Evolutionary conservation across 2,329 filamentous ascomycete genomes (phyloP).

Genomic region (Trichoderma brevicompactum): DNA sequence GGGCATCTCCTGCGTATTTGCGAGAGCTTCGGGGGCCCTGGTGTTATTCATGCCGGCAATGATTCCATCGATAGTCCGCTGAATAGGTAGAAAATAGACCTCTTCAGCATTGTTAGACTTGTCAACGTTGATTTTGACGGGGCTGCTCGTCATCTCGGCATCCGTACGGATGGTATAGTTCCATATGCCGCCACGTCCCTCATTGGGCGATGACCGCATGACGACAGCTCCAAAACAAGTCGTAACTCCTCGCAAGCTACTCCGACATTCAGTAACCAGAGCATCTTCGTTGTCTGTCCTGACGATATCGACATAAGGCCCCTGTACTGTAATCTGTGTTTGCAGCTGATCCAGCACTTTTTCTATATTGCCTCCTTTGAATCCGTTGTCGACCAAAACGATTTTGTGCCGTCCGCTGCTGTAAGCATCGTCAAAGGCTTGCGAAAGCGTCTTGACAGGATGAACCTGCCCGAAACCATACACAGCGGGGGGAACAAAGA

Average conservation of each 20-base stretch:
- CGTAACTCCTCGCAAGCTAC: conserved; percentile 67
- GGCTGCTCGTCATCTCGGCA: conserved; percentile 62
- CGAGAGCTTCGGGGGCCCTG: conserved; percentile 44
- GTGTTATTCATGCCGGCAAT: conserved; percentile 63
- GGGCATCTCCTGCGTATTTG: conserved; percentile 64
- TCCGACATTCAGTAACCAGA: conserved; percentile 66
- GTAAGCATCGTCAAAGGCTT: conserved; percentile 63
- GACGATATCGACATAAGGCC: conserved; percentile 59
- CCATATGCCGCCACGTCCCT: conserved; percentile 71
- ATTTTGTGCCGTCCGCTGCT: conserved; percentile 67
- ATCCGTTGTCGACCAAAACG: conserved; percentile 77
- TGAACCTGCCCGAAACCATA: conserved; percentile 71
- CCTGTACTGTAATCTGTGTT: conserved; percentile 57
- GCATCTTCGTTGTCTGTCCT: conserved; percentile 60
- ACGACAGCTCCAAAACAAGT: conserved; percentile 74
- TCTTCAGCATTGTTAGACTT: conserved; percentile 73
- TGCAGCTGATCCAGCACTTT: conserved; percentile 68
- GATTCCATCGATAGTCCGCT: conserved; percentile 74
- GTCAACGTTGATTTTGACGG: conserved; percentile 65
- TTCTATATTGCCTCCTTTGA: conserved; percentile 71
- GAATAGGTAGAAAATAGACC: conserved; percentile 77
- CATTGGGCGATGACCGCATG: conserved; percentile 74
- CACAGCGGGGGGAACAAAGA: conserved; percentile 76
- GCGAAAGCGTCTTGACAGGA: conserved; percentile 65
- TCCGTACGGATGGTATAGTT: conserved; percentile 86